Evolutionary conservation across 2,329 filamentous ascomycete species (phyloP).

Genomic region (Penicillium sp.): DNA sequence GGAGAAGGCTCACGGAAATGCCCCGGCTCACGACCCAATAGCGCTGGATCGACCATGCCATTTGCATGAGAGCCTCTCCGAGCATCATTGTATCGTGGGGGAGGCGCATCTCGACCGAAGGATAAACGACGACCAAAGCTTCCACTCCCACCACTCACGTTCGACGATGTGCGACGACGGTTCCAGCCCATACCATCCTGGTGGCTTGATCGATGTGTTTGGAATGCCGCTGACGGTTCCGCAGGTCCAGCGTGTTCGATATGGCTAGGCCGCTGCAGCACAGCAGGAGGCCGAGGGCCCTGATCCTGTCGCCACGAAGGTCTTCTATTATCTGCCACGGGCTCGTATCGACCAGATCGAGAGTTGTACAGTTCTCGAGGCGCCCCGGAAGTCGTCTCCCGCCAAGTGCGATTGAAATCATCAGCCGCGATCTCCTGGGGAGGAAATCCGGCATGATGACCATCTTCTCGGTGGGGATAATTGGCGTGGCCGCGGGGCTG

Average conservation of each 20-base stretch:
- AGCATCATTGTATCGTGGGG: constrained; percentile 39
- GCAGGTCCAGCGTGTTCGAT: constrained; percentile 65
- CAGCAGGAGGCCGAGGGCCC: constrained; percentile 68
- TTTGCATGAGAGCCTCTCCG: constrained; percentile 42
- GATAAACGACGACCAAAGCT: constrained; percentile 65
- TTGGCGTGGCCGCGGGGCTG: constrained; percentile 53
- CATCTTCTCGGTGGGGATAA: constrained; percentile 59
- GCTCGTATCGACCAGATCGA: constrained; percentile 91
- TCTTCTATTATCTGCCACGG: constrained; percentile 72
- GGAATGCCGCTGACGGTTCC: constrained; percentile 84
- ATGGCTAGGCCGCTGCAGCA: constrained; percentile 72
- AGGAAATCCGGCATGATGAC: constrained; percentile 50
- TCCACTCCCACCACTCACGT: constrained; percentile 83
- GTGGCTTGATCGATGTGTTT: constrained; percentile 70
- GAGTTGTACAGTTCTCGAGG: constrained; percentile 87
- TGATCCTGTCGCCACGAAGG: constrained; percentile 67
- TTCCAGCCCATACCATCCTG: constrained; percentile 64
- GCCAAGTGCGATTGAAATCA: constrained; percentile 85
- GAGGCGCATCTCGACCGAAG: constrained; percentile 48
- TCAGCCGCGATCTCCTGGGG: constrained; percentile 89
- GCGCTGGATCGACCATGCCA: constrained; percentile 31
- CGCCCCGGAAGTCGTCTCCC: constrained; percentile 63
- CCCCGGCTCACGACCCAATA: constrained; percentile 26
- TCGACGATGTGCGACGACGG: constrained; percentile 82
- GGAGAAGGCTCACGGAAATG: constrained; percentile 27